Evolutionary conservation across 176 grass and related monocot genomes (phyloP).

Genomic region (Cenchrus fungigraminus): DNA sequence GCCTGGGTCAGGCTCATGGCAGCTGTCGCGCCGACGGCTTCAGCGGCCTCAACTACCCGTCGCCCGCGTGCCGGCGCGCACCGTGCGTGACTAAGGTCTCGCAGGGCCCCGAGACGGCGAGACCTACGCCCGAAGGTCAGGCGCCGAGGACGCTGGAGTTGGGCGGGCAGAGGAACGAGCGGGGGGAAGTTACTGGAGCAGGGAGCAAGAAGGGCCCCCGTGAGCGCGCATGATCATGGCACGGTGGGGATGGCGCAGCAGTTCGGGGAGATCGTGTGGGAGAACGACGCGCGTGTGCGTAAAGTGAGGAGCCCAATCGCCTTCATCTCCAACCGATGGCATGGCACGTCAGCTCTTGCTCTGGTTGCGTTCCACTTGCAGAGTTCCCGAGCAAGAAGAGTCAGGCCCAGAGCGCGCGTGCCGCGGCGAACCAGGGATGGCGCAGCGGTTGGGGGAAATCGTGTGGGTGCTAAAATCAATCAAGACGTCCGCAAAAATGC

Average conservation of each 20-base stretch:
- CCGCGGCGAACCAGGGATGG: background rate
- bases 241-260: background rate
- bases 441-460: background rate
- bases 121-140: conserved; percentile 40
- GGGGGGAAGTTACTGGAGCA: background rate
- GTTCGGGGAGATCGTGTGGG: conserved; percentile 52
- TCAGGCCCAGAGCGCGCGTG: too few relatives aligned
- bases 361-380: too few relatives aligned
- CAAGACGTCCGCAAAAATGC: background rate
- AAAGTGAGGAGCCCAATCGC: too few relatives aligned
- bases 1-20: too few relatives aligned
- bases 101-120: conserved; percentile 2
- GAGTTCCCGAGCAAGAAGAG: too few relatives aligned
- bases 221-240: too few relatives aligned
- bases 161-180: conserved; percentile 4
- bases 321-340: too few relatives aligned
- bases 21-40: too few relatives aligned
- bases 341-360: too few relatives aligned
- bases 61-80: conserved; percentile 12
- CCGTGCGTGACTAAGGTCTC: conserved; percentile 45
- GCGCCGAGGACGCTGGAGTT: conserved; percentile 49
- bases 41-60: conserved; percentile 58
- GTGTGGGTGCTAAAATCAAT: too few relatives aligned
- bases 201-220: background rate
- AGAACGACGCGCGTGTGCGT: conserved; percentile 16